These are phyloP conservation scores for Hypoxylon sp. DNA, from an alignment of 2,329 filamentous ascomycete species.

Conservation along the genomic window DNA sequence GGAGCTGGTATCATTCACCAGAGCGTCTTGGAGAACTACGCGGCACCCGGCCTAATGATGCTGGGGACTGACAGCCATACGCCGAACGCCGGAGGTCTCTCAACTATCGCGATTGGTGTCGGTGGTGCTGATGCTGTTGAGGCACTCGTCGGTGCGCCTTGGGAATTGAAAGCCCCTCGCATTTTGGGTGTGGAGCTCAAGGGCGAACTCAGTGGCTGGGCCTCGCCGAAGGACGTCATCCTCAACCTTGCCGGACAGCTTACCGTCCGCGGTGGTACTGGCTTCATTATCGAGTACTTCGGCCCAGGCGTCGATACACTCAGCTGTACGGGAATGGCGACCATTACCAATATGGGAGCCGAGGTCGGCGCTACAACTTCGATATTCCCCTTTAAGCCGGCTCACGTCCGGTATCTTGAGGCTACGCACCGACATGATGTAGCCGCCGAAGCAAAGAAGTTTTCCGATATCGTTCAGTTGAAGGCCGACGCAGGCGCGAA, in stretches of 20 bases:
- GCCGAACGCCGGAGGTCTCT: conserved; percentile 94
- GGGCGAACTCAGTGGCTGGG: conserved; percentile 89
- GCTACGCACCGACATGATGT: conserved; percentile 84
- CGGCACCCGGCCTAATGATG: conserved; percentile 98
- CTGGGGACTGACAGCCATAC: conserved; percentile 97
- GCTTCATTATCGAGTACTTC: conserved; percentile 94
- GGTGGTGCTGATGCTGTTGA: conserved; percentile 98
- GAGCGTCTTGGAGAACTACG: conserved; percentile 97
- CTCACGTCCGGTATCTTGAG: conserved; percentile 86
- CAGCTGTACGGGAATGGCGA: conserved; percentile 93
- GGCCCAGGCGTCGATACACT: conserved; percentile 90
- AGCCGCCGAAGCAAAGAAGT: conserved; percentile 72
- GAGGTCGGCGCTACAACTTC: conserved; percentile 97
- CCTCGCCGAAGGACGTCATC: conserved; percentile 95
- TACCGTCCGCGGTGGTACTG: conserved; percentile 93
- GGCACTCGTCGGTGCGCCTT: conserved; percentile 93
- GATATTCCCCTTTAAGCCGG: conserved; percentile 90
- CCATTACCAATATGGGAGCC: conserved; percentile 88
- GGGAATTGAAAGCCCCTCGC: conserved; percentile 96
- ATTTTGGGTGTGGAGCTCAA: conserved; percentile 87
- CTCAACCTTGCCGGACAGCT: conserved; percentile 88
- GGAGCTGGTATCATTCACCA: conserved; percentile 97
- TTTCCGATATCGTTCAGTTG: conserved; percentile 70
- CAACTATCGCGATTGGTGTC: conserved; percentile 95
- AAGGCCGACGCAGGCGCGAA: conserved; percentile 83